Base-by-base conservation (phyloP, 768 basidiomycete genomes). In the Amanita fuliginea region DNA sequence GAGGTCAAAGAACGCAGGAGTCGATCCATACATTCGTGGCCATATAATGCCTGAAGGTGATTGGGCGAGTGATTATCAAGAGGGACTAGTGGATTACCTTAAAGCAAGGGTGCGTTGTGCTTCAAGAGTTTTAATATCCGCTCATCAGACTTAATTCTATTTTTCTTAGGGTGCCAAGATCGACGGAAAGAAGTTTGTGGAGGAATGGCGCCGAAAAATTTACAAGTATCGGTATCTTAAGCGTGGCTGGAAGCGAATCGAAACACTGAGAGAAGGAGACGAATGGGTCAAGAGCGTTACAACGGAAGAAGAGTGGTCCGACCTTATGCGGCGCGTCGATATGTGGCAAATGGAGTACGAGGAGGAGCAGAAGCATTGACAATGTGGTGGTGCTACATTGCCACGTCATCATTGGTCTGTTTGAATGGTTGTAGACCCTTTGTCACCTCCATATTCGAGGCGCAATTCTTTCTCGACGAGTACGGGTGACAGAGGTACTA, bases 341-440 rank as follows among this genome's bases (percentile, higher is more conserved):
- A 63, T 59, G 45, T 77, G 77, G 76, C 70, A 77, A 55, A 56
- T 63, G 43, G 64, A 73, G 19, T 79, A 79, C 74, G 77, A 79
- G 35, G 35, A 18, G 8, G 18, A 18, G 22, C 22, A 24, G 35
- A 36, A 16, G 14, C 14, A 36, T 36, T 36, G 30, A 32, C 30
- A 11, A 28, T 24, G n/a, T n/a, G n/a, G n/a, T n/a, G n/a, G n/a
- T n/a, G n/a, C n/a, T n/a, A n/a, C n/a, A n/a, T n/a, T n/a, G n/a
- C n/a, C n/a, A n/a, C n/a, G n/a, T n/a, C n/a, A n/a, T n/a, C n/a
- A n/a, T n/a, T n/a, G n/a, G n/a, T n/a, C n/a, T n/a, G n/a, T n/a
- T n/a, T n/a, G n/a, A n/a, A n/a, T n/a, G n/a, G n/a, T n/a, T n/a
- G n/a, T n/a, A n/a, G n/a, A n/a, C 22, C 22, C 22, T 5, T 24